Base-by-base conservation (phyloP, 2,329 filamentous ascomycete species). In the Epichloe uncinata region DNA sequence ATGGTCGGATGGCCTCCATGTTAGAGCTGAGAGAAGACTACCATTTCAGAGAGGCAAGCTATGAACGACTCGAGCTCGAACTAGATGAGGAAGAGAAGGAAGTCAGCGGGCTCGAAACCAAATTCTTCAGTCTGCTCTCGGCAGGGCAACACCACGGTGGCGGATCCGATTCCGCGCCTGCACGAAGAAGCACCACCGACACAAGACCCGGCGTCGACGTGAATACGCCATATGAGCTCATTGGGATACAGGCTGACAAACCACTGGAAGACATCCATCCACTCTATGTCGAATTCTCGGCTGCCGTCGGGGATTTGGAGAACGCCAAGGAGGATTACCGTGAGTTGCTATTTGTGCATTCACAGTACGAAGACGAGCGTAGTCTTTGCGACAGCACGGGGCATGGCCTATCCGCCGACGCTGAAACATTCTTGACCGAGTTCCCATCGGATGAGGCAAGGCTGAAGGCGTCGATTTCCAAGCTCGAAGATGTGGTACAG, bases 271-370 rank as follows among this genome's bases (percentile, higher is more conserved):
- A 71, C 38, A 57, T 69, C 1, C 73, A 78, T 52, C 74, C 74
- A 2, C 60, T 73, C 3, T 77, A 75, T 54, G 55, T 62, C 11
- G 60, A 68, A 16, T 63, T 78, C 5, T 64, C 71, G 15, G 64
- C 67, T 12, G 65, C 67, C 1, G 65, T 73, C 9, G 69, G 66
- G 1, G 69, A 76, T 16, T 60, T 73, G n/a, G 66, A 71, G 42
- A 64, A 73, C 33, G 71, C 71, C 13, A 66, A 64, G 45, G 74
- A 79, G 51, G 66, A 72, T n/a, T 60, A 68, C 35, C 62, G 66
- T 5, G 72, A 77, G 40, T 63, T 77, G 4, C 50, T 64, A 11
- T 62, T 66, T 49, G 64, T 66, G 36, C 68, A 65, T 40, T 62
- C 68, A 8, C 61, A 61, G 47, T 66, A 63, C 42, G 60, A 70